Percentiles rank a stretch among this genome's conserved stretches.
phyloP scores from a whole-genome alignment of 257 asterid species.

The Henckelia pumila region DNA sequence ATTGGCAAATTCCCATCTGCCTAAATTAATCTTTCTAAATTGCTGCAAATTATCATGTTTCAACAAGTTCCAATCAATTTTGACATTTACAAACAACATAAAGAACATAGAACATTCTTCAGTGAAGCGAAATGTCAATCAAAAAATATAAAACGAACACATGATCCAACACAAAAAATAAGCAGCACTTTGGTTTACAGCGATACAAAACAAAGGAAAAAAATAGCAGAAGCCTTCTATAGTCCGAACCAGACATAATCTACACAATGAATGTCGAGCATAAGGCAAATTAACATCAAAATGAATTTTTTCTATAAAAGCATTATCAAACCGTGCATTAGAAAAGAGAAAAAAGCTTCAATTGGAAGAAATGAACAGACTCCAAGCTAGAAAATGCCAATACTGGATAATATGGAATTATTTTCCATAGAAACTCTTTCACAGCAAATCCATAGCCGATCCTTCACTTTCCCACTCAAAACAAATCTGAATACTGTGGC shows the following conservation, averaged over 20 bases:
- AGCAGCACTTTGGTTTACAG: background rate
- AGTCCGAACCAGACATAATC: background rate
- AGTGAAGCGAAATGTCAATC: background rate
- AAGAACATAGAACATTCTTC: background rate
- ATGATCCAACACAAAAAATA: no score
- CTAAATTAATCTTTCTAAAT: constrained; percentile 45
- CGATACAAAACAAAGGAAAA: background rate
- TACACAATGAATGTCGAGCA: background rate
- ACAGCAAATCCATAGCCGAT: background rate
- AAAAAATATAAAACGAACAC: no score
- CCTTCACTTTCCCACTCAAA: background rate
- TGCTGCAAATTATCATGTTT: constrained; percentile 28
- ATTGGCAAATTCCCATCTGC: constrained; percentile 47
- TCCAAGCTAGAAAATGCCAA: no score
- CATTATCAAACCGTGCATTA: no score
- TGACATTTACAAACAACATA: background rate
- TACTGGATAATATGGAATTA: no score
- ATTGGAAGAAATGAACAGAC: no score
- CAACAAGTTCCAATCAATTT: constrained; percentile 2
- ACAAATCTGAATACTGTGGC: background rate
- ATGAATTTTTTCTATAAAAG: no score
- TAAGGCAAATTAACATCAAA: background rate
- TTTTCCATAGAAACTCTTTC: no score
- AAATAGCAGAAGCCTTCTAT: background rate
- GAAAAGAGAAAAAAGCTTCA: no score